Base-by-base conservation (phyloP, 441 rosid genomes). In the Biscutella laevigata region DNA sequence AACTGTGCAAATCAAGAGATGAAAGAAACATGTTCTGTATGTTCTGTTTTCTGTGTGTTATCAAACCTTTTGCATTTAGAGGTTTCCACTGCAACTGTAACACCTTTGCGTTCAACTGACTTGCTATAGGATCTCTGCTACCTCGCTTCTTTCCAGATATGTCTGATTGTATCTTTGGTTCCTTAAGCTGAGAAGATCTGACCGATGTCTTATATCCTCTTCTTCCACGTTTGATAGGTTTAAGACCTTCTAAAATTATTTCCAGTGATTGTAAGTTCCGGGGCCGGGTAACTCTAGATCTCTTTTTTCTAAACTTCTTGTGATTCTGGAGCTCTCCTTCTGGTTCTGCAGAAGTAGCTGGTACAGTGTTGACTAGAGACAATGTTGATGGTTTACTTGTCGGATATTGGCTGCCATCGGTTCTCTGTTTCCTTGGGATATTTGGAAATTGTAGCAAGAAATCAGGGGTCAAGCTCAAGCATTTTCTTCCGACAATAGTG, bases 121-220 rank as follows among this genome's bases (percentile, higher is more conserved):
- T 62, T 34, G 53, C 46, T 43, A 44, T 9, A 26, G 60, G 4
- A 10, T 62, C 50, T 58, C 68, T 68, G 66, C 62, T 74, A 4
- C 81, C 76, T 29, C 81, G 71, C 71, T 89, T 86, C 59, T 77
- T 82, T 60, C 55, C 72, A 22, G 68, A 56, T 28, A 74, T 38
- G 37, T 61, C 66, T 44, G 67, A 25, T 9, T 52, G 71, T 59
- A 67, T 67, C 62, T 34, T 14, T 22, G 32, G 16, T n/a, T n/a
- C 25, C 39, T 50, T 8, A 15, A 50, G 57, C 14, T 8, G 59
- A 41, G 53, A 74, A 70, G 44, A 70, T 37, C 40, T 62, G 68
- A 29, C 29, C 52, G 62, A 57, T 53, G 19, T 32, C 11, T 21
- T 34, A 36, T 33, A 28, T 9, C 10, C 40, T 52, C 54, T 36